Conservation (phyloP, 805 yeast genomes). For the Tetrapisispora iriomotensis region DNA sequence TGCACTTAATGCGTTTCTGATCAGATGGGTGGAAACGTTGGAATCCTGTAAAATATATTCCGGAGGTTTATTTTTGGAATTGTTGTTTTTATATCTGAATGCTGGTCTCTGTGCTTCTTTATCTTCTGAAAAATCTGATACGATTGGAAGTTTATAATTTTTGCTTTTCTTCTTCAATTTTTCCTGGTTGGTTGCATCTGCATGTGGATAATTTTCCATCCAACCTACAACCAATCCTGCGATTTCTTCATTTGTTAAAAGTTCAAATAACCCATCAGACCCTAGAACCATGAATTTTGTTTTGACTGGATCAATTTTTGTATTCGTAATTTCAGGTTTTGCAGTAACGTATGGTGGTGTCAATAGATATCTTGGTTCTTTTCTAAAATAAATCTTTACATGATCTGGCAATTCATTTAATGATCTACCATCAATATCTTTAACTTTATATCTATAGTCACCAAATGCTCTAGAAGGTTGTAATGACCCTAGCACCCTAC, state of each 20-base stretch:
- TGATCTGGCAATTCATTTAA: constrained; percentile 60
- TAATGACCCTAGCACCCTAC: constrained; percentile 83
- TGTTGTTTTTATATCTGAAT: constrained; percentile 42
- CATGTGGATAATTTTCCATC: constrained; percentile 55
- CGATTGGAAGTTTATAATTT: constrained; percentile 43
- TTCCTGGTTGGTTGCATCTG: constrained; percentile 3
- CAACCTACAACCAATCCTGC: constrained; percentile 87
- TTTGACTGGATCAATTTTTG: constrained; percentile 53
- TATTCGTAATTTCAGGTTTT: constrained; percentile 82
- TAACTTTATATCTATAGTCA: constrained; percentile 87
- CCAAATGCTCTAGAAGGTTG: constrained; percentile 98
- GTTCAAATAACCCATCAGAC: constrained; percentile 87
- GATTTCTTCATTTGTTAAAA: constrained; percentile 85
- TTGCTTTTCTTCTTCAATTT: constrained; percentile 12
- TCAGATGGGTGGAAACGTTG: constrained; percentile 86
- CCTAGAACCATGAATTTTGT: constrained; percentile 86
- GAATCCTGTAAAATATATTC: constrained; percentile 64
- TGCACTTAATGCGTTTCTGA: constrained; percentile 87
- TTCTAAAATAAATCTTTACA: constrained; percentile 72
- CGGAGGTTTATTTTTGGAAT: constrained; percentile 12
- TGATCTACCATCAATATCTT: constrained; percentile 37
- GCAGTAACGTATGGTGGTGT: constrained; percentile 98
- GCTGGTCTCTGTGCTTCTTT: constrained; percentile 59
- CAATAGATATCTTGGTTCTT: constrained; percentile 56
- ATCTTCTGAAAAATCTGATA: constrained; percentile 51